Conservation (phyloP, 192 early-diverging fungal genomes). For the Backusella psychrophila region DNA sequence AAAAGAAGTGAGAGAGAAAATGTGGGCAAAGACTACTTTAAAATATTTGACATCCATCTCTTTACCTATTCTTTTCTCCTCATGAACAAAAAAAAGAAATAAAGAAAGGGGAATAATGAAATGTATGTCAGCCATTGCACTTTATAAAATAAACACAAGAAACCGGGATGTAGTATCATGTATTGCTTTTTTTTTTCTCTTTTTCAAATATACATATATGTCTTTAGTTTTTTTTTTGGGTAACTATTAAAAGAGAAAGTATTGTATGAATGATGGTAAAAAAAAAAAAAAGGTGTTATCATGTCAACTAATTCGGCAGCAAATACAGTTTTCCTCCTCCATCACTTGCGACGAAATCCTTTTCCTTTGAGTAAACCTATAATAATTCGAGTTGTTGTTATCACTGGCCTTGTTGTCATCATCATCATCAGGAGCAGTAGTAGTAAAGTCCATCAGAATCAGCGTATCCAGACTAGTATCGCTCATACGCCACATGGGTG, state of each 20-base stretch:
- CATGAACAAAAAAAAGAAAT: not conserved
- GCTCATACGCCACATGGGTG: slow-evolving; percentile 21
- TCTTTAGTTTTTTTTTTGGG: not conserved
- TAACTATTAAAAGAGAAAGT: not conserved
- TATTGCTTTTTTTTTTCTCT: not conserved
- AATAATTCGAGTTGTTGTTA: not conserved
- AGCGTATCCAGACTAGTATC: slow-evolving; percentile 20
- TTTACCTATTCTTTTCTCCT: not conserved
- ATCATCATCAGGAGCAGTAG: not conserved
- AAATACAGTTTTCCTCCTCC: slow-evolving; percentile 7
- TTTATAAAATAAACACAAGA: not conserved
- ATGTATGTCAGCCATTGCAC: no score
- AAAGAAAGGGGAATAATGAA: not conserved
- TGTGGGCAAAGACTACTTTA: not conserved
- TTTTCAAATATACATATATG: not conserved
- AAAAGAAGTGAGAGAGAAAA: not conserved
- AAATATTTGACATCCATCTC: not conserved
- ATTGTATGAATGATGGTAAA: not conserved
- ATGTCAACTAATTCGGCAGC: slow-evolving; percentile 11
- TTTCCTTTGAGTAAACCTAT: not conserved
- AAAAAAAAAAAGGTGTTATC: not conserved
- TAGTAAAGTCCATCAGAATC: slow-evolving; percentile 11
- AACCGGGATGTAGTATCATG: not conserved
- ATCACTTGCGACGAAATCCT: not conserved
- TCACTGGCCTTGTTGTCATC: not conserved